Conservation (phyloP, 768 basidiomycete genomes). For the Naematelia aurantialba region DNA sequence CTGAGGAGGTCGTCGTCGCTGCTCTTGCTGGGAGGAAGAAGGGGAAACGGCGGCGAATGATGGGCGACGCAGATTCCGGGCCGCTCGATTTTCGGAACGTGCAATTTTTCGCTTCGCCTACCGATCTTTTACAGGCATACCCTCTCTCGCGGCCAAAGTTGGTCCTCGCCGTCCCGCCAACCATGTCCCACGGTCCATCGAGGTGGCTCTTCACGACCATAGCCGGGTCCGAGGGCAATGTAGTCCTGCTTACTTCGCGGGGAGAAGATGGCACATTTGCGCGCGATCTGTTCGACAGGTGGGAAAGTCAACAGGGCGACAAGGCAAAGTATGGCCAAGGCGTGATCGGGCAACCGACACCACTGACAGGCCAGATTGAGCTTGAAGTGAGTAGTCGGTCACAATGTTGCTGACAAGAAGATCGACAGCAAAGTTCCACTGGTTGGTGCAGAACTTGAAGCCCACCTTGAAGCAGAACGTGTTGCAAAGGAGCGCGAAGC, state of each 20-base stretch:
- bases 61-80: constrained; percentile 68
- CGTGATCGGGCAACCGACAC: constrained; percentile 78
- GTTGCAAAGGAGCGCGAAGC: constrained; percentile 75
- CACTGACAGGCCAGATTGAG: constrained; percentile 63
- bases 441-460: constrained; percentile 81
- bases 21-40: constrained; percentile 51
- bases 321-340: constrained; percentile 86
- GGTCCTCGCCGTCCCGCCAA: constrained; percentile 87
- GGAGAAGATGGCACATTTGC: constrained; percentile 77
- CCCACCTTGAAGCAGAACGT: constrained; percentile 70
- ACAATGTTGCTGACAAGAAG: constrained; percentile 50
- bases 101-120: constrained; percentile 84
- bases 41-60: constrained; percentile 56
- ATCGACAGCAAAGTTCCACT: constrained; percentile 86
- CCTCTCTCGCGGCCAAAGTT: constrained; percentile 86
- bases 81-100: constrained; percentile 84
- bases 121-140: constrained; percentile 72
- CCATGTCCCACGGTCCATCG: constrained; percentile 87
- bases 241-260: constrained; percentile 76
- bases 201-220: constrained; percentile 81
- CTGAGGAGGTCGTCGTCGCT: constrained; percentile 63
- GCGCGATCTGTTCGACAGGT: constrained; percentile 72
- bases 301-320: constrained; percentile 76
- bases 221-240: constrained; percentile 74
- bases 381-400: constrained; percentile 58